Conservation (phyloP, 2,329 filamentous ascomycete genomes). For the Atkinsonella hypoxylon region DNA sequence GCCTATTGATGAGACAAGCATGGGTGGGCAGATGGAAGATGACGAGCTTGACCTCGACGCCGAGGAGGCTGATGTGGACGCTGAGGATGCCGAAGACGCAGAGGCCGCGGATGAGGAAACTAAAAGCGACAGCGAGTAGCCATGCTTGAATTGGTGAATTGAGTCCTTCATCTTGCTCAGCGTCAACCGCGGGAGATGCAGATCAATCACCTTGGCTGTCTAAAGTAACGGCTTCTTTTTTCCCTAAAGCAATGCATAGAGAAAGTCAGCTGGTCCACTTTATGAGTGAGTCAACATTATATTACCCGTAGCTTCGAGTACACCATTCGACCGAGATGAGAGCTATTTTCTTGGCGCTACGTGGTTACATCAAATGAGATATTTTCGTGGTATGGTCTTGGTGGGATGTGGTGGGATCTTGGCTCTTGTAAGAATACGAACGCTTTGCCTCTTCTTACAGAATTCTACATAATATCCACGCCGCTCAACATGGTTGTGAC, state of each 20-base stretch:
- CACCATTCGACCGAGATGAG: background rate
- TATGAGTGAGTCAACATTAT: background rate
- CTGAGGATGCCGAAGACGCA: slow-evolving; percentile 10
- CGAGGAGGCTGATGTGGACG: slow-evolving; percentile 15
- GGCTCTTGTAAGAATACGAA: background rate
- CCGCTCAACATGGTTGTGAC: background rate
- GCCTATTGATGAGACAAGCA: background rate
- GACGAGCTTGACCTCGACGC: background rate
- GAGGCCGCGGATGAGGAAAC: slow-evolving; percentile 9
- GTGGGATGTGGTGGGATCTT: background rate
- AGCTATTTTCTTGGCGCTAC: no score
- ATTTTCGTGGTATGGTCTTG: background rate
- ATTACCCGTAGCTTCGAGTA: background rate
- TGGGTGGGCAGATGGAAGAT: background rate
- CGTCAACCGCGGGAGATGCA: background rate
- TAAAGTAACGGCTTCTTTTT: slow-evolving; percentile 2
- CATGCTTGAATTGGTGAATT: slow-evolving; percentile 2
- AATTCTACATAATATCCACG: background rate
- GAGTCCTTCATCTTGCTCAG: background rate
- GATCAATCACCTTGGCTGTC: slow-evolving; percentile 5
- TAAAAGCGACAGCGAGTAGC: slow-evolving; percentile 11
- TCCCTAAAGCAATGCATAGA: background rate
- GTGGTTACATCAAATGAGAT: background rate
- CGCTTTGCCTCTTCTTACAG: background rate
- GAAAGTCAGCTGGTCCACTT: background rate